phyloP scores from a whole-genome alignment of 2,329 filamentous ascomycete genomes.

The Penicillium rolfsii region DNA sequence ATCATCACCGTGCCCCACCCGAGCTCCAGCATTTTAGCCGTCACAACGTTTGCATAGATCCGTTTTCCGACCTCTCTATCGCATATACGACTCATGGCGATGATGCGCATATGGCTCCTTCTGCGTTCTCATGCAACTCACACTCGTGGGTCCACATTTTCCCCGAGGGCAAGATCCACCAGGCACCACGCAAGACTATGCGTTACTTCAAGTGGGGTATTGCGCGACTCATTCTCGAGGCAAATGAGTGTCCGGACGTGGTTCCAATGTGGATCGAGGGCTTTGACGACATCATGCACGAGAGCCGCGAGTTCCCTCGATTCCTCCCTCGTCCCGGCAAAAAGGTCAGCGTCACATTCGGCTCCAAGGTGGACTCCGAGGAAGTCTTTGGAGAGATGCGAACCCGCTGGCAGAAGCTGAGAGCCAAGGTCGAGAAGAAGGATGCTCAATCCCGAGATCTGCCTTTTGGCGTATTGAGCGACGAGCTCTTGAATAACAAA shows the following conservation, averaged over 20 bases:
- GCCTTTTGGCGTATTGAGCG: conserved; percentile 61
- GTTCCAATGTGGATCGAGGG: conserved; percentile 95
- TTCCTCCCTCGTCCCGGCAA: conserved; percentile 81
- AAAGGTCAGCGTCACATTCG: conserved; percentile 54
- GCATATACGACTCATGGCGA: conserved; percentile 46
- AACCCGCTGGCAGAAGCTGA: conserved; percentile 70
- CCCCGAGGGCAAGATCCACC: conserved; percentile 92
- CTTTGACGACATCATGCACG: conserved; percentile 84
- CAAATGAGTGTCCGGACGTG: conserved; percentile 82
- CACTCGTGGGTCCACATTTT: conserved; percentile 93
- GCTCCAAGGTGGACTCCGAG: conserved; percentile 74
- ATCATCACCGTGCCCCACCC: conserved; percentile 48
- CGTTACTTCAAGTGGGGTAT: conserved; percentile 99
- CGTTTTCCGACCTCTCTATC: conserved; percentile 49
- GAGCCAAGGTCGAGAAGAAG: conserved; percentile 56
- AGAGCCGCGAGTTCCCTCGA: conserved; percentile 75
- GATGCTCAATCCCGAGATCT: conserved; percentile 41
- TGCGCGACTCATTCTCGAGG: conserved; percentile 86
- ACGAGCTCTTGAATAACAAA: conserved; percentile 67
- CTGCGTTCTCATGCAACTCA: conserved; percentile 69
- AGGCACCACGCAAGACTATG: conserved; percentile 75
- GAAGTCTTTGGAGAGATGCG: conserved; percentile 77
- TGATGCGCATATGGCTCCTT: conserved; percentile 67
- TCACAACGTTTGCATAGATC: conserved; percentile 51
- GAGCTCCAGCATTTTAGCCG: conserved; percentile 44